Evolutionary conservation across 495 filamentous ascomycete genomes (phyloP), one percentile per base, ranked within the genome.

Genomic region (Immersiella caudata): DNA sequence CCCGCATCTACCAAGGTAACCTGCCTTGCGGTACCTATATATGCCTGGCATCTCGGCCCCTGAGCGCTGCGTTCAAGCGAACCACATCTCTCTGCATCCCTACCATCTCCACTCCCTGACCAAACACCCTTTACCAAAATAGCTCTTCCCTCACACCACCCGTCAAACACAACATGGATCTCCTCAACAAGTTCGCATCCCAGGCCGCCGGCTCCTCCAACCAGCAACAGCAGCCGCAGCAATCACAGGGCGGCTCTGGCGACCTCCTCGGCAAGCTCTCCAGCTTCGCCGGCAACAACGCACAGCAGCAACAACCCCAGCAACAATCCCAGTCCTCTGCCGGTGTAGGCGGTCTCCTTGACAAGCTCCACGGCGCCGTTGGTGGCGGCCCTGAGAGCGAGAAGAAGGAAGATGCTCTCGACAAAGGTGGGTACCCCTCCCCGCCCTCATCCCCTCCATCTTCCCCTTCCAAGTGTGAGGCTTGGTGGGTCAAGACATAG

Each of bases 371-470:
- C 76, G 62, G 74, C 29, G 78, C 85, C 56, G 86, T 85, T 26
- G 90, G 90, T 26, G 90, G 90, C 51, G 89, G 90, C 36, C 79
- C 75, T 56, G 79, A 85, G 71, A 83, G 86, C 71, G 90, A 92
- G 84, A 85, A 91, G 82, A 87, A 90, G 50, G 89, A 91, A 73
- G 89, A 91, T 74, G 71, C 67, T 0, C 81, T 90, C 27, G 88
- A 90, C 72, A 90, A 91, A 73, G 87, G 86, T 87, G 73, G 25
- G 61, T 66, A 18, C 7, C 2, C 22, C 52, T 16, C 9, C 57
- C 24, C 40, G 21, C 27, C 40, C 35, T 26, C 16, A 12, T 55
- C 21, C 46, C 46, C 26, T 54, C 14, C 49, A 11, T 24, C 11
- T 8, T 35, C 64, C 24, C 57, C 46, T 33, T 21, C 36, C 16